Conservation (phyloP, 2,329 filamentous ascomycete species). For the Fusarium sarcochroum region DNA sequence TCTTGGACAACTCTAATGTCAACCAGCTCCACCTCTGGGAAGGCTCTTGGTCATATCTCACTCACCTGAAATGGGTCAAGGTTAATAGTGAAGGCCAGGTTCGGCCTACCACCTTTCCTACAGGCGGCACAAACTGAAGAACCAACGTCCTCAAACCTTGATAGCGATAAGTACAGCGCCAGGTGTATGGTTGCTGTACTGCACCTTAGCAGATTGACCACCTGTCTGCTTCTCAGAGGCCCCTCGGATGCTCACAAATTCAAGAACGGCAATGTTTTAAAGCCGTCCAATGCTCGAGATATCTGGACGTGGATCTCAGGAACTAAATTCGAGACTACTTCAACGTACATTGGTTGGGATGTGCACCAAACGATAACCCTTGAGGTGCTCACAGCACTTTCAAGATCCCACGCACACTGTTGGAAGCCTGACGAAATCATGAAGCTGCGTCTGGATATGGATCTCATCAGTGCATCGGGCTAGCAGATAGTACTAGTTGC, state of each 20-base stretch:
- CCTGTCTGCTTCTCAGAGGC: background rate
- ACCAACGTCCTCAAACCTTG: background rate
- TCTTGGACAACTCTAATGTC: slow-evolving; percentile 76
- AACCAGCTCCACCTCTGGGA: slow-evolving; percentile 80
- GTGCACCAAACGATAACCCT: background rate
- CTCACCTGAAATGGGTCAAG: slow-evolving; percentile 82
- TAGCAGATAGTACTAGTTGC: background rate
- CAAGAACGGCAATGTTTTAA: background rate
- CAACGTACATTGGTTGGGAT: background rate
- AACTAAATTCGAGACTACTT: background rate
- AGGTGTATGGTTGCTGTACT: background rate
- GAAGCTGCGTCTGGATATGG: background rate
- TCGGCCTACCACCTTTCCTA: slow-evolving; percentile 83
- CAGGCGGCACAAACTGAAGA: slow-evolving; percentile 53
- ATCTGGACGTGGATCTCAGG: background rate
- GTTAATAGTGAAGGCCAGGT: slow-evolving; percentile 75
- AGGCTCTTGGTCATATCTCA: slow-evolving; percentile 85
- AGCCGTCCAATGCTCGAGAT: background rate
- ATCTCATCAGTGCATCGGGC: background rate
- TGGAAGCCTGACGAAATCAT: background rate
- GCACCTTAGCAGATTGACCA: background rate
- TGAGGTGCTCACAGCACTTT: background rate
- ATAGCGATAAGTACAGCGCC: background rate
- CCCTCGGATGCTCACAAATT: background rate
- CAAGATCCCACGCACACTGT: background rate